Base-by-base conservation (phyloP, 495 filamentous ascomycete genomes). In the Zalerion maritima region DNA sequence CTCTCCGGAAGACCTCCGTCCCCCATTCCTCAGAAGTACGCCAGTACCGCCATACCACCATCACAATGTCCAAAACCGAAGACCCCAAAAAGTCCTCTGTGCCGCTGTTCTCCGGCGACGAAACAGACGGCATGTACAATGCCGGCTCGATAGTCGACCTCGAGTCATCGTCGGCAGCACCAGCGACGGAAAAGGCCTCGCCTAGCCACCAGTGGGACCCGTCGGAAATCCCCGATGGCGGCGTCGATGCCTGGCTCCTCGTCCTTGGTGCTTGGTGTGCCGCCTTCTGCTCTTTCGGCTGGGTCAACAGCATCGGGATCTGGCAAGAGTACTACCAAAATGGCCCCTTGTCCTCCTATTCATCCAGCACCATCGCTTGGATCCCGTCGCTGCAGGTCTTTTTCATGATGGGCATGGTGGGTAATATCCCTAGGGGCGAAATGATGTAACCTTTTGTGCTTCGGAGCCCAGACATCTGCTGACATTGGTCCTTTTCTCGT, bases 241-340 rank as follows among this genome's bases (percentile, higher is more conserved):
- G 55, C 1, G 6, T 50, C 12, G 26, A 24, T 5, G 55, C 56
- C 2, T 60, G 57, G 58, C 26, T 45, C 5, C 47, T 54, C 6
- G 47, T 57, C 6, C 17, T 48, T 1, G 57, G 54, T 10, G 46
- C 43, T 3, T 58, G 45, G 49, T 55, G 47, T 33, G 22, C 36
- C 4, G 28, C 43, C 21, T 75, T 73, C 38, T 61, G 58, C 19
- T 66, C 59, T 34, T 74, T 73, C 38, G 69, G 69, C n/a, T 69
- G 64, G 69, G 65, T 71, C 14, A 71, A 68, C 38, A 62, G 62
- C 29, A 70, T 76, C 28, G 72, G 71, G 15, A 50, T 71, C 6
- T 75, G 73, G 38, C 71, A 76, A 38, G 58, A 57, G 6, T 70
- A 74, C 34, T 77, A 75, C 36, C 50, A 67, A 35, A 43, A 36